phyloP scores from a whole-genome alignment of 768 basidiomycete genomes.

The Candolleomyces aberdarensis region DNA sequence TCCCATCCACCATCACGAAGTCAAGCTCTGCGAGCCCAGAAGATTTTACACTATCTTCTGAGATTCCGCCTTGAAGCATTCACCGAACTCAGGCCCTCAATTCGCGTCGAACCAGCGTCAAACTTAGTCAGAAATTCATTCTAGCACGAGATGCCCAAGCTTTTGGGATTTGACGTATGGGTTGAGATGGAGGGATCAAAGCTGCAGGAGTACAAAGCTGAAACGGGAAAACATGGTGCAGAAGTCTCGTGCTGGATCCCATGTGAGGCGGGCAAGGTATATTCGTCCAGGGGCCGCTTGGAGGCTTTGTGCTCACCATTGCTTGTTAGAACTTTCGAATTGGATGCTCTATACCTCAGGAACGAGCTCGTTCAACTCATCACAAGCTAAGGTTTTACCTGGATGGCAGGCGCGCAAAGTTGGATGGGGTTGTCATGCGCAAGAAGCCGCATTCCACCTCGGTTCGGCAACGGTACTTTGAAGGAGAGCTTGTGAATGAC shows the following conservation, averaged over 20 bases:
- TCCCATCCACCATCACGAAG: too few species aligned
- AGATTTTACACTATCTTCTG: too few species aligned
- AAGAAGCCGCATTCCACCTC: too few species aligned
- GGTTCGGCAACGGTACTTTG: too few species aligned
- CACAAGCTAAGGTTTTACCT: neutral
- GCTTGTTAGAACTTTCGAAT: neutral
- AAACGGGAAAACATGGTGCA: neutral
- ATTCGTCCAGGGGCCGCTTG: neutral
- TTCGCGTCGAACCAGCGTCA: too few species aligned
- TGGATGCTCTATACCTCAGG: neutral
- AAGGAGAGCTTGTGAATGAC: too few species aligned
- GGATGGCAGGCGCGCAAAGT: neutral
- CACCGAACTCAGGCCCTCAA: too few species aligned
- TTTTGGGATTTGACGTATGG: neutral
- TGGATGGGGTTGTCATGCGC: too few species aligned
- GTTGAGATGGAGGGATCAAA: neutral
- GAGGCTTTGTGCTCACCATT: too few species aligned
- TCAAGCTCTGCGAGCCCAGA: too few species aligned
- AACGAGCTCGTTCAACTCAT: neutral
- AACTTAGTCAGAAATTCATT: too few species aligned
- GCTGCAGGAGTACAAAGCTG: neutral
- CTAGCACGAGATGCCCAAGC: neutral
- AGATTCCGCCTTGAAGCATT: too few species aligned
- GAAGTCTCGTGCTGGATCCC: slow-evolving; percentile 2
- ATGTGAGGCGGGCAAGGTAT: neutral